Conservation (phyloP, 257 asterid species). For the Ophiorrhiza pumila region DNA sequence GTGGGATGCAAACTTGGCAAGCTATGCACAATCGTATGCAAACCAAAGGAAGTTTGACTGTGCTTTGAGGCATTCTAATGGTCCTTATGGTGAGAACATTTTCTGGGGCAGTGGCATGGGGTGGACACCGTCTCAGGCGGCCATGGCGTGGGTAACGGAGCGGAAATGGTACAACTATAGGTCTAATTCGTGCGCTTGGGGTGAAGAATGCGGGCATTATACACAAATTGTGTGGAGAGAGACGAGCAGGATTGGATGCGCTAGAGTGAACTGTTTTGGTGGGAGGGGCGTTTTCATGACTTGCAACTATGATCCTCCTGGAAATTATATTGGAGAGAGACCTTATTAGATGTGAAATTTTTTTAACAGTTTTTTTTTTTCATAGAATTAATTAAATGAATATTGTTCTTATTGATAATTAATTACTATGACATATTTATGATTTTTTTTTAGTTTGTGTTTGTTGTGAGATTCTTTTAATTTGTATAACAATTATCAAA, state of each 20-base stretch:
- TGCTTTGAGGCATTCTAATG: slow-evolving; percentile 36
- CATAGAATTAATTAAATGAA: not conserved
- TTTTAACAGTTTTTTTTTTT: not conserved
- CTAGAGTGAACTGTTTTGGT: slow-evolving; percentile 30
- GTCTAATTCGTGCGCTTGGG: slow-evolving; percentile 36
- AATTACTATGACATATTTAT: not conserved
- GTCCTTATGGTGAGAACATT: slow-evolving; percentile 49
- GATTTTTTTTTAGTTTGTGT: not conserved
- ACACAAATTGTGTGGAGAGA: slow-evolving; percentile 50
- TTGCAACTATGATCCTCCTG: slow-evolving; percentile 55
- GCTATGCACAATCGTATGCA: slow-evolving; percentile 40
- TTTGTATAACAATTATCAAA: not conserved
- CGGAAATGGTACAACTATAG: slow-evolving; percentile 30
- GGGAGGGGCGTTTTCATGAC: slow-evolving; percentile 47
- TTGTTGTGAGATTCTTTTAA: not conserved
- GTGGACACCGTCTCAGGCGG: slow-evolving; percentile 48
- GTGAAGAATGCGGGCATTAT: slow-evolving; percentile 49
- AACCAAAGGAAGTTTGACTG: slow-evolving; percentile 38
- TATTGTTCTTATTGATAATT: not conserved
- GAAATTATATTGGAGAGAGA: slow-evolving; percentile 49
- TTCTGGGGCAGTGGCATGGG: slow-evolving; percentile 48
- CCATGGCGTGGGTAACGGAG: slow-evolving; percentile 42
- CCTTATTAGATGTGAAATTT: slow-evolving; percentile 31
- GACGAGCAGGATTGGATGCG: slow-evolving; percentile 41
- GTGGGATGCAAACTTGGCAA: slow-evolving; percentile 37